Percentiles rank a stretch among this genome's conserved stretches.
Evolutionary conservation across 108 stramenopile species (phyloP).

Genomic region (Cylindrotheca fusiformis): DNA sequence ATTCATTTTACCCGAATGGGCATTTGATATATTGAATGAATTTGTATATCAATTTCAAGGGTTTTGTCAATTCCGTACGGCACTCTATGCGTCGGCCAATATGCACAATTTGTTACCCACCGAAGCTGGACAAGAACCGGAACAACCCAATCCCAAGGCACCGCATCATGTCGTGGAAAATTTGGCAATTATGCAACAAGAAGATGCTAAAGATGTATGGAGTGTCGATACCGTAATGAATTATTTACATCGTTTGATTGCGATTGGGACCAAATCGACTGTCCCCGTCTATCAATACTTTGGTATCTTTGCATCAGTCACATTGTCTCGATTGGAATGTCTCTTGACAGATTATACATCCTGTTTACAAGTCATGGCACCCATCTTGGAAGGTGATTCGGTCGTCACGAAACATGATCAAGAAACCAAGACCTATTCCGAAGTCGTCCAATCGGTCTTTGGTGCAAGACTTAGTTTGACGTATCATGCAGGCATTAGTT

Average conservation of each 20-base stretch:
- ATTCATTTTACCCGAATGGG: conserved; percentile 91
- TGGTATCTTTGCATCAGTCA: conserved; percentile 92
- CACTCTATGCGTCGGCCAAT: conserved; percentile 60
- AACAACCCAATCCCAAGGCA: conserved; percentile 22
- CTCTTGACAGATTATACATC: conserved; percentile 92
- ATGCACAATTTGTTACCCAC: conserved; percentile 40
- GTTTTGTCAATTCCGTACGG: conserved; percentile 93
- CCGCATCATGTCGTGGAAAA: conserved; percentile 75
- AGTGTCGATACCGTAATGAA: conserved; percentile 88
- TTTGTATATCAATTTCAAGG: conserved; percentile 99
- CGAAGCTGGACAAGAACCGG: conserved; percentile 14
- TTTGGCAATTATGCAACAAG: conserved; percentile 43
- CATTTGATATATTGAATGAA: conserved; percentile 98
- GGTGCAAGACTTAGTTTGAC: conserved; percentile 83
- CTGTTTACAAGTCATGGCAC: conserved; percentile 68
- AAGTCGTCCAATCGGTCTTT: conserved; percentile 74
- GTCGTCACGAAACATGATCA: conserved; percentile 33
- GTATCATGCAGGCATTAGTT: conserved; percentile 93
- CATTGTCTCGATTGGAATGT: conserved; percentile 92
- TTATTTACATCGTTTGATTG: conserved; percentile 88
- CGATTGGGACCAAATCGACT: conserved; percentile 57
- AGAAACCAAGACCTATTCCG: conserved; percentile 53
- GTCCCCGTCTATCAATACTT: conserved; percentile 73
- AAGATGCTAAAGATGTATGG: conserved; percentile 83
- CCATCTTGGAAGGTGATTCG: conserved; percentile 52